Evolutionary conservation across 176 grass and related monocot genomes (phyloP), one percentile per base, ranked within the genome.

Genomic region (Tillandsia leiboldiana): DNA sequence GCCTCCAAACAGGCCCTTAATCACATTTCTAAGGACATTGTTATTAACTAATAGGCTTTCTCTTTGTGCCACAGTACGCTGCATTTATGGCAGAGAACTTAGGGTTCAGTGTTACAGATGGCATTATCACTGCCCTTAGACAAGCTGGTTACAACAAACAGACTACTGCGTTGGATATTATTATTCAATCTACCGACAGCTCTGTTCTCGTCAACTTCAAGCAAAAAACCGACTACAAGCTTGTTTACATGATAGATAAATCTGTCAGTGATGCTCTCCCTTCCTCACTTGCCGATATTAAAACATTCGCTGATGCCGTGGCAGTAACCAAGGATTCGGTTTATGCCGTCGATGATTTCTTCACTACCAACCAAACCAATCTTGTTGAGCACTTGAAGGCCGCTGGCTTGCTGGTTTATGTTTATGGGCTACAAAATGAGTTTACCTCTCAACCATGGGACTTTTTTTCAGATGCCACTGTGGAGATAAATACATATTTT

Each of bases 401-500:
- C 10, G 81, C 78, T 0, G 86, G 84, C 49, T 76, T 97, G 57
- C 58, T 24, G 8, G 83, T 97, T 18, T 97, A 92, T 75, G 89
- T 15, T 11, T 66, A 81, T 74, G 73, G 77, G 47, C 78, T 97
- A 54, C 17, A 1, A 49, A 97, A 97, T 47, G 93, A 97, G 57
- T 97, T 85, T 75, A 17, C 82, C 23, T 68, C 84, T 15, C 79
- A 74, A 17, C 77, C 82, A 14, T 90, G 75, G 66, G 93, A 97
- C 76, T 97, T 83, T 74, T 80, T 87, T 28, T 23, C 50, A 9
- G 93, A 97, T 69, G 62, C 15, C 54, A 92, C 89, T 14, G 84
- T 81, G 15, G 79, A 97, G 72, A 91, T 97, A 33, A 97, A 97
- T 81, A 65, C 50, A 73, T 92, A 81, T 81, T 77, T 83, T 70